These are phyloP conservation scores for Daedaleopsis sinensis DNA, from an alignment of 768 basidiomycete genomes.

Conservation along the genomic window DNA sequence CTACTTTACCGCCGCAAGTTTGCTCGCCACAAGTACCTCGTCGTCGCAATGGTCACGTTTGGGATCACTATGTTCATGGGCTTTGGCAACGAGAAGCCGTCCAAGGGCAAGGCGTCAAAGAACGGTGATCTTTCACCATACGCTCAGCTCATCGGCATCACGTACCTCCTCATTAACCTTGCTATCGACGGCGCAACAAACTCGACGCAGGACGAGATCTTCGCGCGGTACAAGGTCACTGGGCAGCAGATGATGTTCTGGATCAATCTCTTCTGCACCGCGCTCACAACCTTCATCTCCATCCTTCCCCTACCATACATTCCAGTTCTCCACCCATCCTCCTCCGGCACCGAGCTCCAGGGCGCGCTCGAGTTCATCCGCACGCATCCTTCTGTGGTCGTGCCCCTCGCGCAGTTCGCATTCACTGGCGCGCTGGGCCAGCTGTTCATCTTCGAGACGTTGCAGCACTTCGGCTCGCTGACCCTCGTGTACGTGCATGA, in stretches of 20 bases:
- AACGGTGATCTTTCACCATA: conserved; percentile 44
- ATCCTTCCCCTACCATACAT: conserved; percentile 79
- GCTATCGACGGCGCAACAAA: conserved; percentile 92
- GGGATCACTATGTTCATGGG: conserved; percentile 97
- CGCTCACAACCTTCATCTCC: conserved; percentile 69
- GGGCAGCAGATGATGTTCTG: conserved; percentile 99
- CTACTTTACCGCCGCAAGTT: conserved; percentile 92
- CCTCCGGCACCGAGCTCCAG: conserved; percentile 62
- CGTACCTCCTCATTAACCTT: conserved; percentile 84
- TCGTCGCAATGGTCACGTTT: conserved; percentile 88
- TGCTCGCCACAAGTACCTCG: conserved; percentile 92
- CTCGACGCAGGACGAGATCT: conserved; percentile 97
- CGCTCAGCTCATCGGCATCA: conserved; percentile 69
- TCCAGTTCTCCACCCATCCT: conserved; percentile 76
- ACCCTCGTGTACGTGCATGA: conserved; percentile 76
- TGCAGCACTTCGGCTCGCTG: conserved; percentile 88
- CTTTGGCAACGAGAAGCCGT: conserved; percentile 64
- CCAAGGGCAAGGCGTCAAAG: conserved; percentile 34
- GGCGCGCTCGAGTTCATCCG: conserved; percentile 74
- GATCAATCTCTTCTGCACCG: conserved; percentile 88
- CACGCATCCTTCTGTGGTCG: conserved; percentile 72
- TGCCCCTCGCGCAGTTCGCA: conserved; percentile 82
- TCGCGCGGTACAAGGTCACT: conserved; percentile 68
- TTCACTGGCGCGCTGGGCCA: conserved; percentile 93
- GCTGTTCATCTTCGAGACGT: conserved; percentile 96